These are phyloP conservation scores for Leishmania braziliensis DNA, from an alignment of 208 protist genomes.

Conservation along the genomic window DNA sequence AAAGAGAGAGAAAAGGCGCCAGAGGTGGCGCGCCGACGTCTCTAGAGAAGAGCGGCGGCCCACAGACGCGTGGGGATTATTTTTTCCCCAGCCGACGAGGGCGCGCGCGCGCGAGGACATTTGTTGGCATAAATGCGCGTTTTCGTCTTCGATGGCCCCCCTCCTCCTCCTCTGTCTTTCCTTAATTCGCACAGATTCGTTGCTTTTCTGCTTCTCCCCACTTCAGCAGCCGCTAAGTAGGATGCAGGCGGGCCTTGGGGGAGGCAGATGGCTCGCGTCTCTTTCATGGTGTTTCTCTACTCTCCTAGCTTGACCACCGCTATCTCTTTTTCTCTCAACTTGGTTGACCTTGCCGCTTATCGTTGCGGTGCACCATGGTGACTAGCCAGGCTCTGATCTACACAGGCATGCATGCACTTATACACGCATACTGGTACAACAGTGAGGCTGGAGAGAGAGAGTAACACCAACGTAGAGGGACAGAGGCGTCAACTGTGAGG, in stretches of 20 bases:
- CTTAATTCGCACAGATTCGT: not conserved
- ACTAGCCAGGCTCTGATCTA: not conserved
- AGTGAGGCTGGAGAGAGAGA: not conserved
- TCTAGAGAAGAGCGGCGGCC: not conserved
- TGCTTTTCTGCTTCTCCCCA: not conserved
- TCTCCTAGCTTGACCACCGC: not conserved
- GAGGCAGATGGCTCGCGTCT: not conserved
- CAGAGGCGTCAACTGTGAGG: not conserved
- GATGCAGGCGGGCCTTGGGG: not conserved
- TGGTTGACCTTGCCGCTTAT: not conserved
- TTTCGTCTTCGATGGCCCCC: not conserved
- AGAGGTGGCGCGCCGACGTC: not conserved
- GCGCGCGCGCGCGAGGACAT: not conserved
- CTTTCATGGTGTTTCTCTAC: slow-evolving; percentile 1
- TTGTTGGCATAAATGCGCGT: not conserved
- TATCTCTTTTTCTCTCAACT: not conserved
- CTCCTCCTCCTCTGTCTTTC: not conserved
- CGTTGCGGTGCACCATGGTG: not conserved
- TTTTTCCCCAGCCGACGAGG: not conserved
- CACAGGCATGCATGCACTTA: not conserved
- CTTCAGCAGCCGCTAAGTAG: not conserved
- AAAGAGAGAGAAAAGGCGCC: not conserved
- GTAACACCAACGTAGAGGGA: not conserved
- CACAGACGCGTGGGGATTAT: too few relatives aligned
- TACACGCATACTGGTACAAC: not conserved